These are phyloP conservation scores for Penicillium sp. DNA, from an alignment of 2,329 filamentous ascomycete genomes.

Conservation along the genomic window DNA sequence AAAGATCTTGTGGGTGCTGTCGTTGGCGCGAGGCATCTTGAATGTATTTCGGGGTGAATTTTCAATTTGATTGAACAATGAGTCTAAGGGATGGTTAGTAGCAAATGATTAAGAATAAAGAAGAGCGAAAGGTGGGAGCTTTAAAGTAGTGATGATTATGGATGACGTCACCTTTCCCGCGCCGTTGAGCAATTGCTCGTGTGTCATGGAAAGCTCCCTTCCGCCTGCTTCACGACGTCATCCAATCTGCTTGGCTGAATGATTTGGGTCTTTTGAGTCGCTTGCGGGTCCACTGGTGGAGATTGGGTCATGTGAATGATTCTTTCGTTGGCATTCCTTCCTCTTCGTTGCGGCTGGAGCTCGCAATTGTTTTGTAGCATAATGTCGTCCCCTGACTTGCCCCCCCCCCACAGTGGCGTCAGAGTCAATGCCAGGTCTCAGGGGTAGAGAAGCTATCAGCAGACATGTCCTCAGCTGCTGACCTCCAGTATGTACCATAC, in stretches of 20 bases:
- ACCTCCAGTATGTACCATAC: no score
- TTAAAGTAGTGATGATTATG: constrained; percentile 27
- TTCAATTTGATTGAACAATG: constrained; percentile 5
- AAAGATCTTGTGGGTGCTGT: constrained; percentile 75
- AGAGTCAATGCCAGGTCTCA: not conserved
- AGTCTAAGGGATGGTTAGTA: not conserved
- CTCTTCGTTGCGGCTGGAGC: constrained; percentile 23
- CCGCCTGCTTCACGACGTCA: constrained; percentile 28
- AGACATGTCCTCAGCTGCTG: not conserved
- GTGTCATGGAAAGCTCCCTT: constrained; percentile 20
- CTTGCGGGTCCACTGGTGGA: constrained; percentile 15
- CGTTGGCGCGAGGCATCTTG: constrained; percentile 73
- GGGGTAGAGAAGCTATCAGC: not conserved
- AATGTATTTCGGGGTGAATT: constrained; percentile 8
- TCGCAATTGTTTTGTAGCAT: not conserved
- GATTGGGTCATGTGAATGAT: not conserved
- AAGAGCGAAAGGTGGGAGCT: constrained; percentile 13
- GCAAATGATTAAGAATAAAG: not conserved
- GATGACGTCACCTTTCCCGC: constrained; percentile 28
- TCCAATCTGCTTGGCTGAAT: constrained; percentile 12
- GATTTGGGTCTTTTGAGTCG: constrained; percentile 1
- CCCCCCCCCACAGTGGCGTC: constrained; percentile 2
- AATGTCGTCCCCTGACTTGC: not conserved
- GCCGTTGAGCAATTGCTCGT: constrained; percentile 11
- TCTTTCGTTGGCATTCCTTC: constrained; percentile 16